Evolutionary conservation across 192 early-diverging fungal species (phyloP).

Genomic region (Mortierella antarctica): DNA sequence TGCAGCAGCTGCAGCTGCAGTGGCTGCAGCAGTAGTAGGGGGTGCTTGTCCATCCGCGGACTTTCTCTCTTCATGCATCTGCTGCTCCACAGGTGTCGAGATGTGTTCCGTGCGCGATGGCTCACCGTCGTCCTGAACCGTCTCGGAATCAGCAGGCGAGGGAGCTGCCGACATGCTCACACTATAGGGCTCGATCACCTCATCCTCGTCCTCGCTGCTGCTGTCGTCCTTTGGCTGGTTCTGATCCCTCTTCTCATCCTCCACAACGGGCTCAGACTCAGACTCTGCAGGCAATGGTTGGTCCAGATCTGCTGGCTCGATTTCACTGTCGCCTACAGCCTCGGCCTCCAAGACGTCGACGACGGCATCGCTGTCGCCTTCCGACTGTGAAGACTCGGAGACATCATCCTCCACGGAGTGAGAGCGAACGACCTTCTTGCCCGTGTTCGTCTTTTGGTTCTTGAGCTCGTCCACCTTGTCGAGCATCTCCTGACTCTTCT

Average conservation of each 20-base stretch:
- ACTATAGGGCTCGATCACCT: slow-evolving; percentile 6
- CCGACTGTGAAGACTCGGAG: neutral
- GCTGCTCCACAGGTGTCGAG: neutral
- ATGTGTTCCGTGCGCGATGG: no score
- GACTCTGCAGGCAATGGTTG: neutral
- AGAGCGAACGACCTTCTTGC: slow-evolving; percentile 28
- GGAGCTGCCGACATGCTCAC: neutral
- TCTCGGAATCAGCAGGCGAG: slow-evolving; percentile 6
- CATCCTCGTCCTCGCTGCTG: neutral
- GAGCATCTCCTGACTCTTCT: slow-evolving; percentile 29
- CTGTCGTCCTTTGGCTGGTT: no score
- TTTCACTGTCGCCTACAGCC: neutral
- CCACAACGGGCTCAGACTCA: neutral
- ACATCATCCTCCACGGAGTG: neutral
- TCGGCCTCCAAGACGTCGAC: neutral
- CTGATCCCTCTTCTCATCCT: neutral
- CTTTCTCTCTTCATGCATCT: neutral
- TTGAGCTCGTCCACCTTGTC: slow-evolving; percentile 36
- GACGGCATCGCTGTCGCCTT: neutral
- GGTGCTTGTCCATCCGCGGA: neutral
- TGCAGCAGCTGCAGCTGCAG: neutral
- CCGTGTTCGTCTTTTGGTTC: slow-evolving; percentile 15
- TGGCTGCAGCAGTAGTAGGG: neutral
- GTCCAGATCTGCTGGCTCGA: neutral
- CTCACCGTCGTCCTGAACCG: slow-evolving; percentile 10